phyloP scores from a whole-genome alignment of 495 filamentous ascomycete species.

The Podospora fimiseda region DNA sequence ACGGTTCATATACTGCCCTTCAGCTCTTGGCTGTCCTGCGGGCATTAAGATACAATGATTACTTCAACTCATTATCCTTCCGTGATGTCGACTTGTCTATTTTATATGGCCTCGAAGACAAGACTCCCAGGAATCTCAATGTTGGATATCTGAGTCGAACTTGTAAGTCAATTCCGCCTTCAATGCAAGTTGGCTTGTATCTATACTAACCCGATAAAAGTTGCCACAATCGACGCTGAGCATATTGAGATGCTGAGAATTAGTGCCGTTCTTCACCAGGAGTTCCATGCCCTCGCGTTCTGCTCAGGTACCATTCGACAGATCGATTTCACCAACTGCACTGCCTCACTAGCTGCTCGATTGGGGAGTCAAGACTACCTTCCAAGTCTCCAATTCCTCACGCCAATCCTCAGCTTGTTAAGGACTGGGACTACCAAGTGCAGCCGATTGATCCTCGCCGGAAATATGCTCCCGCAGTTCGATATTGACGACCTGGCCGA shows the following conservation, averaged over 20 bases:
- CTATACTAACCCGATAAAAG: slow-evolving; percentile 15
- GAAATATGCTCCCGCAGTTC: slow-evolving; percentile 16
- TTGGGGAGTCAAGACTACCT: background rate
- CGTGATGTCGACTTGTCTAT: slow-evolving; percentile 56
- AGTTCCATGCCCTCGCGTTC: slow-evolving; percentile 42
- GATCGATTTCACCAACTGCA: slow-evolving; percentile 38
- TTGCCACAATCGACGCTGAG: slow-evolving; percentile 20
- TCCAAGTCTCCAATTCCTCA: slow-evolving; percentile 23
- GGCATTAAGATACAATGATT: slow-evolving; percentile 86
- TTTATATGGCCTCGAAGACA: slow-evolving; percentile 30
- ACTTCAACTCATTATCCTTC: slow-evolving; percentile 81
- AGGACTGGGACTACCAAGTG: slow-evolving; percentile 25
- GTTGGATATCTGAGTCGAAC: slow-evolving; percentile 28
- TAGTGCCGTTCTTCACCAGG: slow-evolving; percentile 38
- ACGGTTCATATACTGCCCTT: slow-evolving; percentile 56
- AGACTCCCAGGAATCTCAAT: slow-evolving; percentile 18
- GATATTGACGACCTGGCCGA: slow-evolving; percentile 29
- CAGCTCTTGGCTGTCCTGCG: slow-evolving; percentile 84
- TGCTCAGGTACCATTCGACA: slow-evolving; percentile 38
- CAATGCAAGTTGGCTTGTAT: background rate
- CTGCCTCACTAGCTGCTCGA: slow-evolving; percentile 12
- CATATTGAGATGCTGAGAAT: slow-evolving; percentile 33
- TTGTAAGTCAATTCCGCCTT: slow-evolving; percentile 13
- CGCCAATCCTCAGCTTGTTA: slow-evolving; percentile 27
- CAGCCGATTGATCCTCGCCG: slow-evolving; percentile 23